Conservation (phyloP, 805 yeast species). For the Candida gorgasii region DNA sequence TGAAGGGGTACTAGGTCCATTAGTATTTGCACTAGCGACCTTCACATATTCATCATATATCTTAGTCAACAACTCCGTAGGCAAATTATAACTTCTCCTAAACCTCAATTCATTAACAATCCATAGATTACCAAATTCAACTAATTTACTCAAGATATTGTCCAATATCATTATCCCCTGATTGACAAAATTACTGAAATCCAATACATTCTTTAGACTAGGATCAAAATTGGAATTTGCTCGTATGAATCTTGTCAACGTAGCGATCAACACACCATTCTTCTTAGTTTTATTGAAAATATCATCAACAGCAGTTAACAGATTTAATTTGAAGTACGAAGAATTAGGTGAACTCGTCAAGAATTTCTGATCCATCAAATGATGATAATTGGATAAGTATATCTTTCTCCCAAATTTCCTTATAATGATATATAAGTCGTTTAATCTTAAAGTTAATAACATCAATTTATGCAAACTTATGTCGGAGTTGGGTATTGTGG, state of each 20-base stretch:
- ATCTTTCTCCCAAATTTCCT: constrained; percentile 50
- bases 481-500: constrained; percentile 27
- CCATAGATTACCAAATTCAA: constrained; percentile 45
- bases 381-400: constrained; percentile 44
- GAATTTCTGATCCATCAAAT: constrained; percentile 44
- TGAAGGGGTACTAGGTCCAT: background rate
- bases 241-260: constrained; percentile 47
- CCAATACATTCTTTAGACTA: constrained; percentile 36
- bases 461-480: constrained; percentile 48
- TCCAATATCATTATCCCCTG: constrained; percentile 39
- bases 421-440: constrained; percentile 50
- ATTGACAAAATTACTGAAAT: constrained; percentile 41
- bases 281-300: constrained; percentile 46
- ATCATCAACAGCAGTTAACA: constrained; percentile 34
- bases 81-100: constrained; percentile 34
- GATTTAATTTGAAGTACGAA: constrained; percentile 27
- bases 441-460: constrained; percentile 45
- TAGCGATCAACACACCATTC: constrained; percentile 50
- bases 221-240: constrained; percentile 37
- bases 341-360: constrained; percentile 23
- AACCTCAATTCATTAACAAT: constrained; percentile 42
- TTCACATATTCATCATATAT: constrained; percentile 5
- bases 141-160: constrained; percentile 30
- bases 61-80: constrained; percentile 1
- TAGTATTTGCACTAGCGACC: background rate